Base-by-base conservation (phyloP, 2,329 filamentous ascomycete genomes). In the Rachicladosporium sp. region DNA sequence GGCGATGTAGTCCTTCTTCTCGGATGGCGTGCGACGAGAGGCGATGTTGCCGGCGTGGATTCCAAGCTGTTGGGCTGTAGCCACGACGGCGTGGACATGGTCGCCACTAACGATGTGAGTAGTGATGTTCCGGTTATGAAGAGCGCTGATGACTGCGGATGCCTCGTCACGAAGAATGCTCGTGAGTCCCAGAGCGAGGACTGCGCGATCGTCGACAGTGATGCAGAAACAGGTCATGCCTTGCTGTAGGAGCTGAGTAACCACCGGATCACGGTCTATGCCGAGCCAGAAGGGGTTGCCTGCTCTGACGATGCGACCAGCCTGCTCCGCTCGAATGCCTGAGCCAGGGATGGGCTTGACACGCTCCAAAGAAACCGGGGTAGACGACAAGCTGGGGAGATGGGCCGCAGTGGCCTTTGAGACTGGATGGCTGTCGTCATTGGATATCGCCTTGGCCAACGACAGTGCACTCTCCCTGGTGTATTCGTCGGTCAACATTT, bases 101-200 rank as follows among this genome's bases (percentile, higher is more conserved):
- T 79, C 76, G 23, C 76, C 75, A 31, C 71, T 77, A 30, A 77
- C 62, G 33, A 80, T 62, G 42, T 72, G 70, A 3, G 73, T 59
- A 0, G 51, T 45, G 19, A 80, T 69, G n/a, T 61, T 58, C 10
- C 67, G 67, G 3, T 54, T 44, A 1, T 61, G 57, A 12, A 80
- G 65, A 38, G 67, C 64, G 3, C 64, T 63, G 33, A 81, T 61
- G 29, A 74, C 69, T 4, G 60, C 55, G 1, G 63, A 54, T 4
- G 74, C 69, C 46, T 69, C 74, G 4, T 66, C 63, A 5, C 71
- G 65, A 10, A 73, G 53, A 1, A 46, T 54, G 38, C 67, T 62
- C 38, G 63, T 53, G 3, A 80, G 63, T 2, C 69, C 71, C 47
- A 69, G 77, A 12, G 70, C 56, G 2, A 67, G 70, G 10, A 61